Percentiles rank a stretch among this genome's conserved stretches.
These are phyloP conservation scores for Xylaria curta DNA, from an alignment of 495 filamentous ascomycete species.

Conservation along the genomic window DNA sequence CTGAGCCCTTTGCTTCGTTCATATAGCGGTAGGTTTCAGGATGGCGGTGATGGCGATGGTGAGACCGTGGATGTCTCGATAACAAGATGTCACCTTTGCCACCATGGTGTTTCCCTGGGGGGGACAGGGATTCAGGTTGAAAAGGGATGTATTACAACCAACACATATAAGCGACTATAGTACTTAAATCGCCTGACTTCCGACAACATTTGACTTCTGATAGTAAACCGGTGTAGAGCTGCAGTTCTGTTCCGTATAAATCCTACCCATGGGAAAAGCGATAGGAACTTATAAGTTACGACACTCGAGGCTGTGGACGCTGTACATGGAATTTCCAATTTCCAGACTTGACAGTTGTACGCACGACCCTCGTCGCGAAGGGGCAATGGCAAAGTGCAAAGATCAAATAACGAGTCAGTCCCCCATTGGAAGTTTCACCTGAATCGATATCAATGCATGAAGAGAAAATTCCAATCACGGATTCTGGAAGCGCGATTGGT, in stretches of 20 bases:
- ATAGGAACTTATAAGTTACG: not conserved
- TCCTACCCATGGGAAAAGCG: not conserved
- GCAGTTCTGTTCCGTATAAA: not conserved
- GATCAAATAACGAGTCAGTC: not conserved
- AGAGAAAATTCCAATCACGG: not conserved
- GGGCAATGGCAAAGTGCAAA: not conserved
- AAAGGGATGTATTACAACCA: not conserved
- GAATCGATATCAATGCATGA: not conserved
- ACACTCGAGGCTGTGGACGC: not conserved
- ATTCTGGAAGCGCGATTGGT: not conserved
- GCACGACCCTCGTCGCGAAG: too few species aligned
- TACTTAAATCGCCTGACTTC: not conserved
- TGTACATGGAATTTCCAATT: not conserved
- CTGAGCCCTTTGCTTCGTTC: not conserved
- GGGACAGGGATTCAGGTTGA: not conserved
- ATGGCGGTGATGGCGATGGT: not conserved
- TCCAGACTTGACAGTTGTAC: not conserved
- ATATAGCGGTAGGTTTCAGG: not conserved
- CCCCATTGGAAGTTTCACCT: not conserved
- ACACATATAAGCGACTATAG: not conserved
- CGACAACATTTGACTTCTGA: not conserved
- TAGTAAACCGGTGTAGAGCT: not conserved
- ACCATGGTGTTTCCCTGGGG: not conserved
- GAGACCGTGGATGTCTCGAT: not conserved
- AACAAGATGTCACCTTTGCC: not conserved